Evolutionary conservation across 208 protist species (phyloP), one percentile per base, ranked within the genome.

Genomic region (Leishmania tarentolae): DNA sequence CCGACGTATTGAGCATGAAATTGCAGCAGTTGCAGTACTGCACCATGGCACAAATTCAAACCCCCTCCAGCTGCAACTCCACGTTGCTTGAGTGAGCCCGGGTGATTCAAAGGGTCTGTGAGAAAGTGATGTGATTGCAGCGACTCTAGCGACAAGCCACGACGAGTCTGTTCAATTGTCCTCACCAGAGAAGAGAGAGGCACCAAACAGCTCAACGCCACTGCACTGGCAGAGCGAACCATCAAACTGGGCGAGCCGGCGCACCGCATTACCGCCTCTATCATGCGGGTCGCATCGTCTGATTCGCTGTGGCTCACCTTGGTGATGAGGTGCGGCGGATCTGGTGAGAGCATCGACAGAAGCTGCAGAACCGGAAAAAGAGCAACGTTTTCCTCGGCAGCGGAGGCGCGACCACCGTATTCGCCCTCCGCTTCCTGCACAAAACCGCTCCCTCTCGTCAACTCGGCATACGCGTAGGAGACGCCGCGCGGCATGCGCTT

Each of bases 361-460:
- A 98, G 91, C 78, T 98, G 93, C 61, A 98, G 84, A 19, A 98
- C 85, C 19, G 97, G 97, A 76, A 97, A 98, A 37, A 97, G 85
- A 15, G 87, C 88, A 24, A 96, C 83, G 75, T 84, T 90, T 6
- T 88, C 84, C 40, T 52, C 28, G 24, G 44, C 69, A 50, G 44
- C 28, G 8, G 69, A 50, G 47, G 69, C 44, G 13, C 24, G 17
- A 52, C 46, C 69, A 13, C 44, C 44, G 7, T 83, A 63, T 21
- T 79, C 56, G 9, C 59, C 57, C 66, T 53, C 28, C 40, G 61
- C 70, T 59, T 61, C 44, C 50, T 37, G 73, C 13, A 87, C 47
- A 63, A 83, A 37, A 1, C 76, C 53, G 59, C 78, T 75, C 68
- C 70, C 69, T 31, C 83, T 78, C 47, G 76, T 75, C 56, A 94